These are phyloP conservation scores for Pelargonium hybrid DNA, from an alignment of 441 rosid genomes.

Conservation along the genomic window DNA sequence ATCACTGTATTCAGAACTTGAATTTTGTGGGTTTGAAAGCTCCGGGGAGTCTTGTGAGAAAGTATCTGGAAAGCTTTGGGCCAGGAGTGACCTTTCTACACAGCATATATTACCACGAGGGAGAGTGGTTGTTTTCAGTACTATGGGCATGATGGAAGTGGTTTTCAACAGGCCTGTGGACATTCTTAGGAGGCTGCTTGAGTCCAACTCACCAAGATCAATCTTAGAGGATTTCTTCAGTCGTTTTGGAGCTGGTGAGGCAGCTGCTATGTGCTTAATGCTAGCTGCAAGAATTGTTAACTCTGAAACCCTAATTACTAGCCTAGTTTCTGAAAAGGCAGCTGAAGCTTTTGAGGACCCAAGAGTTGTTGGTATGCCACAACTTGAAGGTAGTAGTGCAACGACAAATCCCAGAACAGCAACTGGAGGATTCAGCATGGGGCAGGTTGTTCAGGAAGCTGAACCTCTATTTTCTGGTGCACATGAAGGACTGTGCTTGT, in stretches of 20 bases:
- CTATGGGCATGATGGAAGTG: constrained; percentile 96
- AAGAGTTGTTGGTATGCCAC: constrained; percentile 89
- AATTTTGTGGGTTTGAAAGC: constrained; percentile 59
- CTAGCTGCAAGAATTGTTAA: constrained; percentile 77
- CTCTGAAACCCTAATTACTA: constrained; percentile 67
- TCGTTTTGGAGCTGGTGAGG: constrained; percentile 94
- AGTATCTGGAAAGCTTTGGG: constrained; percentile 84
- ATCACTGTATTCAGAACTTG: constrained; percentile 78
- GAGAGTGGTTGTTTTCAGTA: constrained; percentile 73
- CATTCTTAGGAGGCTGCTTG: constrained; percentile 77
- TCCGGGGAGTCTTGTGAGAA: constrained; percentile 64
- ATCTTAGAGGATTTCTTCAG: constrained; percentile 83
- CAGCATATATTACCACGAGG: constrained; percentile 87
- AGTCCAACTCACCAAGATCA: constrained; percentile 71
- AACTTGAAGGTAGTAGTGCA: constrained; percentile 73
- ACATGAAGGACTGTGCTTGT: constrained; percentile 87
- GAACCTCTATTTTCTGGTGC: constrained; percentile 95
- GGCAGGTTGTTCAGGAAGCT: constrained; percentile 96
- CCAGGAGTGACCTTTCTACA: constrained; percentile 82
- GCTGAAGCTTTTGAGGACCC: constrained; percentile 97
- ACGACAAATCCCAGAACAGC: constrained; percentile 68
- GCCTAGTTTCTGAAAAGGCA: constrained; percentile 74
- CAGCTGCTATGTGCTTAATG: constrained; percentile 98
- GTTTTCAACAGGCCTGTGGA: constrained; percentile 93
- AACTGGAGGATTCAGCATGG: constrained; percentile 96